These are phyloP conservation scores for Solanum clarkiae DNA, from an alignment of 257 asterid genomes.

Conservation along the genomic window DNA sequence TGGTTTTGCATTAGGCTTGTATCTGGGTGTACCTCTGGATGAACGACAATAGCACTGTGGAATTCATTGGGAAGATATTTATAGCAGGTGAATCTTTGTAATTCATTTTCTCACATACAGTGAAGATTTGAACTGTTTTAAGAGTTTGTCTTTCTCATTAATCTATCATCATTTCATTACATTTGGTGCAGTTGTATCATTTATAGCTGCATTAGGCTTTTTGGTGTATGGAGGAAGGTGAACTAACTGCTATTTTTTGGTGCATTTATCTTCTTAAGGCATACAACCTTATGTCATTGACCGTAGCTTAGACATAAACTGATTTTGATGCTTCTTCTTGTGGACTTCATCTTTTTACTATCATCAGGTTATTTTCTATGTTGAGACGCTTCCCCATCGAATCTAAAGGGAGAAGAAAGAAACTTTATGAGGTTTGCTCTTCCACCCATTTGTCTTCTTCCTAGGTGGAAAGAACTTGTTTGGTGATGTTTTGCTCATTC, in stretches of 20 bases:
- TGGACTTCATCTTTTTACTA: background rate
- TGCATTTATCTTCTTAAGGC: background rate
- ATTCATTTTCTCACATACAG: background rate
- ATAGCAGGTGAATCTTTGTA: conserved; percentile 48
- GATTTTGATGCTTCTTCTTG: background rate
- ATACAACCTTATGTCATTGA: background rate
- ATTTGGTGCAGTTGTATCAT: conserved; percentile 67
- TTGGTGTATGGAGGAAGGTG: conserved; percentile 92
- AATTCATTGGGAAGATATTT: conserved; percentile 67
- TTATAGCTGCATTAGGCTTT: conserved; percentile 83
- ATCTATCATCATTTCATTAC: background rate
- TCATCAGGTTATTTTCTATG: conserved; percentile 71
- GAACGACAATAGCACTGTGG: conserved; percentile 47
- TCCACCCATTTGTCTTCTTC: background rate
- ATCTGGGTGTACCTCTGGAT: conserved; percentile 78
- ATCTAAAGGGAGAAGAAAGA: conserved; percentile 94
- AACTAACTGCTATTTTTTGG: background rate
- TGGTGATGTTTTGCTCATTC: background rate
- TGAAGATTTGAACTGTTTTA: background rate
- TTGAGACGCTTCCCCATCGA: conserved; percentile 83
- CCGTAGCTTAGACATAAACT: background rate
- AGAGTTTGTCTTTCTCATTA: background rate
- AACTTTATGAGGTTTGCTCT: conserved; percentile 30
- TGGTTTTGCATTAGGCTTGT: conserved; percentile 24
- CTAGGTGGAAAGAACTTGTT: background rate